phyloP scores from a whole-genome alignment of 495 filamentous ascomycete species.

The Podospora comata region DNA sequence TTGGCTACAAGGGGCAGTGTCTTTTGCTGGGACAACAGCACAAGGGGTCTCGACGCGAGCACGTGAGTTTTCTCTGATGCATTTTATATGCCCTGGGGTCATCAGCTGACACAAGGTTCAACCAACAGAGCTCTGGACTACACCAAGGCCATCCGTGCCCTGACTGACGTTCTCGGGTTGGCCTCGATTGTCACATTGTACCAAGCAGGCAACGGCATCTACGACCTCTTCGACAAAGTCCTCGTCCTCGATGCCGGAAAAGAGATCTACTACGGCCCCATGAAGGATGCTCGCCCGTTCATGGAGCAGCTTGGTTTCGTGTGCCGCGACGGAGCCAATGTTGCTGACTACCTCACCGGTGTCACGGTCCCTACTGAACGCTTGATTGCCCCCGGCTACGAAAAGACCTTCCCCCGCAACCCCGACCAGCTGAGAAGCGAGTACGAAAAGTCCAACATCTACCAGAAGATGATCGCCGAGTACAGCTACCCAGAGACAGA shows the following conservation, averaged over 20 bases:
- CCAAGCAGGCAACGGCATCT: slow-evolving; percentile 66
- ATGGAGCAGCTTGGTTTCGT: slow-evolving; percentile 52
- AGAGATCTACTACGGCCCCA: slow-evolving; percentile 61
- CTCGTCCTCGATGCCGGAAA: slow-evolving; percentile 61
- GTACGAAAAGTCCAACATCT: slow-evolving; percentile 43
- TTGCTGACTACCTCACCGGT: slow-evolving; percentile 61
- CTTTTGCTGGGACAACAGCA: slow-evolving; percentile 52
- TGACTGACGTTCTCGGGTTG: slow-evolving; percentile 53
- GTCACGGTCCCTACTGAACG: slow-evolving; percentile 30
- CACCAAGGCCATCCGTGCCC: slow-evolving; percentile 44
- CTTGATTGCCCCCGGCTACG: slow-evolving; percentile 26
- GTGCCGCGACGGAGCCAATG: slow-evolving; percentile 49
- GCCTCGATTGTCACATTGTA: slow-evolving; percentile 66
- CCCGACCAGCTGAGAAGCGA: slow-evolving; percentile 38
- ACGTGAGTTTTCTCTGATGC: slow-evolving; percentile 19
- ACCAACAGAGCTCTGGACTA: slow-evolving; percentile 41
- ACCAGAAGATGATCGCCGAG: slow-evolving; percentile 40
- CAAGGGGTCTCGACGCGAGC: slow-evolving; percentile 47
- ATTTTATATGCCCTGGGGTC: slow-evolving; percentile 14
- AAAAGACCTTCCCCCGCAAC: slow-evolving; percentile 46
- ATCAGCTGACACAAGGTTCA: background rate
- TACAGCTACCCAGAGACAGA: slow-evolving; percentile 50
- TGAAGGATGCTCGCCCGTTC: slow-evolving; percentile 51
- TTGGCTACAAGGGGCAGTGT: slow-evolving; percentile 32
- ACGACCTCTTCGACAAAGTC: slow-evolving; percentile 62